phyloP scores from a whole-genome alignment of 306 rosid species.

The Heteromeles arbutifolia region DNA sequence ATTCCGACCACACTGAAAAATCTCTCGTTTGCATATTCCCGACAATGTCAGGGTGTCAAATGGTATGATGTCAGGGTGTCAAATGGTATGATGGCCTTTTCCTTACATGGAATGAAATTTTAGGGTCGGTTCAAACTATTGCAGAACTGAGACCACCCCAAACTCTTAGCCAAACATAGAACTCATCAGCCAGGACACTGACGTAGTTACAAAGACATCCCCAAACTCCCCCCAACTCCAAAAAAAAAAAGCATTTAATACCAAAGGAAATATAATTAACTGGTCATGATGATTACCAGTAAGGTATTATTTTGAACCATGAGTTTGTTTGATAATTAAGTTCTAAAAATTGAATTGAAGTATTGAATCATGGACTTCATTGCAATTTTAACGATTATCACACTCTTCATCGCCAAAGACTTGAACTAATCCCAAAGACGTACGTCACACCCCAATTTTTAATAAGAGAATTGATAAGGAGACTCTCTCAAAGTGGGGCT shows the following conservation, averaged over 20 bases:
- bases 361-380: too few relatives aligned
- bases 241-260: neutral
- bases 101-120: slow-evolving; percentile 49
- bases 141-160: slow-evolving; percentile 35
- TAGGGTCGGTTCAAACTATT: slow-evolving; percentile 30
- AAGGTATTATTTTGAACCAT: neutral
- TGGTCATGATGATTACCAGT: neutral
- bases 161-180: slow-evolving; percentile 31
- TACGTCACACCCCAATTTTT: too few relatives aligned
- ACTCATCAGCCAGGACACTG: neutral
- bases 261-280: neutral
- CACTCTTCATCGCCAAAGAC: too few relatives aligned
- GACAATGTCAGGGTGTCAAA: slow-evolving; percentile 66
- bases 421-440: too few relatives aligned
- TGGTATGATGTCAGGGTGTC: slow-evolving; percentile 67
- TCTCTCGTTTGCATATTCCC: slow-evolving; percentile 67
- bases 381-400: too few relatives aligned
- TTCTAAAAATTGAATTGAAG: too few relatives aligned
- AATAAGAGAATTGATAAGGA: too few relatives aligned
- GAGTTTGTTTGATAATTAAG: too few relatives aligned
- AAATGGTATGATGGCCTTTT: slow-evolving; percentile 19
- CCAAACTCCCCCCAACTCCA: neutral
- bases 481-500: too few relatives aligned
- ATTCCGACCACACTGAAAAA: too few relatives aligned
- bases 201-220: neutral